Percentiles rank a stretch among this genome's conserved stretches.
phyloP scores from a whole-genome alignment of 331 rosid species.

The Cucumis variabilis region DNA sequence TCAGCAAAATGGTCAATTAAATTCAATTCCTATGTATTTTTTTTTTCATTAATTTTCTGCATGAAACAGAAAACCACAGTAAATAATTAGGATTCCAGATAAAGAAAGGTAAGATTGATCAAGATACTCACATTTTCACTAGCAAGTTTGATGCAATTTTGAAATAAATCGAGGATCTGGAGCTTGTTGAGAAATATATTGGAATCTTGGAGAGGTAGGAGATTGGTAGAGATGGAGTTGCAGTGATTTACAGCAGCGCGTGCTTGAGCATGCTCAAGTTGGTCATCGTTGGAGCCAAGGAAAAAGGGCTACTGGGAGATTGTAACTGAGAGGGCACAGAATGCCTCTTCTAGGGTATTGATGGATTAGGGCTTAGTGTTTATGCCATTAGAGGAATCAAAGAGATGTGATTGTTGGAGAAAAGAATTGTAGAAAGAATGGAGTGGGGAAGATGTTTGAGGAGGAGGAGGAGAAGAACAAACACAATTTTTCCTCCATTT shows the following conservation, averaged over 20 bases:
- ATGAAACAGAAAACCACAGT: conserved; percentile 19
- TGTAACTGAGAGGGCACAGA: conserved; percentile 62
- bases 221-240: conserved; percentile 47
- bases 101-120: background rate
- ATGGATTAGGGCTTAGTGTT: conserved; percentile 69
- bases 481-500: conserved; percentile 49
- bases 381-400: conserved; percentile 57
- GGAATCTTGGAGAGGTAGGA: conserved; percentile 39
- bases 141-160: conserved; percentile 95
- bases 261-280: conserved; percentile 89
- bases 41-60: conserved; percentile 99
- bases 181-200: conserved; percentile 68
- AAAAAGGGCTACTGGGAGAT: conserved; percentile 84
- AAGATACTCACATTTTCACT: conserved; percentile 77
- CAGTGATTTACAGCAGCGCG: conserved; percentile 91
- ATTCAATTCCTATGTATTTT: conserved; percentile 93
- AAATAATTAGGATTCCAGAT: background rate
- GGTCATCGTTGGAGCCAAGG: conserved; percentile 87
- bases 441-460: background rate
- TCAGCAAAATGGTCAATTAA: conserved; percentile 95
- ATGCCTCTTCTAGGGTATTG: conserved; percentile 50
- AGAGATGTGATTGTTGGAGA: background rate
- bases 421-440: conserved; percentile 10
- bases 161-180: conserved; percentile 87
- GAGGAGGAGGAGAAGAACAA: background rate